Evolutionary conservation across 768 basidiomycete genomes (phyloP).

Genomic region (Collybia sp.): DNA sequence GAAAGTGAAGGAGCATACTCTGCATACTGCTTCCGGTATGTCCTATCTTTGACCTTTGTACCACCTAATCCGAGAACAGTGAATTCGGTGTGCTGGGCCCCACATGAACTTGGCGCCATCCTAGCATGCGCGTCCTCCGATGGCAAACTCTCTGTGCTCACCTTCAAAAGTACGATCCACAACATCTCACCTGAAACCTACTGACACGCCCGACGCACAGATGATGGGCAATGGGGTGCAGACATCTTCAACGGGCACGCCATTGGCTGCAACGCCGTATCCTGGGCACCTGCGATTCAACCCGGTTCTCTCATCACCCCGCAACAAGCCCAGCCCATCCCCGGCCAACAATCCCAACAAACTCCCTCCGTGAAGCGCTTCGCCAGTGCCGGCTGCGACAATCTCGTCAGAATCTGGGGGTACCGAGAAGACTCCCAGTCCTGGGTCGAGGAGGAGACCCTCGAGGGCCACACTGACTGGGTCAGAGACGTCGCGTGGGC

Average conservation of each 20-base stretch:
- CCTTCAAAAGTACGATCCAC: constrained; percentile 80
- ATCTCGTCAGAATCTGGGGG: constrained; percentile 91
- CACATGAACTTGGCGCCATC: constrained; percentile 95
- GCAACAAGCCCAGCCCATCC: constrained; percentile 42
- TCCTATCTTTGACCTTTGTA: too few relatives aligned
- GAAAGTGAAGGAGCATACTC: constrained; percentile 91
- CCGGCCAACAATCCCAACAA: constrained; percentile 37
- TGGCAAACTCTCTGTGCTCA: constrained; percentile 93
- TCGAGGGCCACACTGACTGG: constrained; percentile 96
- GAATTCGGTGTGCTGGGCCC: constrained; percentile 99
- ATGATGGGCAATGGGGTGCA: constrained; percentile 95
- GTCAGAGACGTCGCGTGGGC: constrained; percentile 99
- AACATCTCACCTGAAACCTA: not conserved
- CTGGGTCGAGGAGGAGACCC: constrained; percentile 86
- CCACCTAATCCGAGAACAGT: constrained; percentile 39
- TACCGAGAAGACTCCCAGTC: constrained; percentile 84
- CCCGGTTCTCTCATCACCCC: constrained; percentile 83
- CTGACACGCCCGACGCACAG: constrained; percentile 32
- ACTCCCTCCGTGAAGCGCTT: constrained; percentile 80
- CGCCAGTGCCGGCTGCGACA: constrained; percentile 94
- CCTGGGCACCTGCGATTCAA: constrained; percentile 92
- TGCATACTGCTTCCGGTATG: constrained; percentile 90
- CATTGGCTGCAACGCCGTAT: constrained; percentile 95
- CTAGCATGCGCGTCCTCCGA: constrained; percentile 96
- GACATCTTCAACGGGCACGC: constrained; percentile 95